phyloP scores from a whole-genome alignment of 2,329 filamentous ascomycete genomes.

The Sphaerulina musiva region DNA sequence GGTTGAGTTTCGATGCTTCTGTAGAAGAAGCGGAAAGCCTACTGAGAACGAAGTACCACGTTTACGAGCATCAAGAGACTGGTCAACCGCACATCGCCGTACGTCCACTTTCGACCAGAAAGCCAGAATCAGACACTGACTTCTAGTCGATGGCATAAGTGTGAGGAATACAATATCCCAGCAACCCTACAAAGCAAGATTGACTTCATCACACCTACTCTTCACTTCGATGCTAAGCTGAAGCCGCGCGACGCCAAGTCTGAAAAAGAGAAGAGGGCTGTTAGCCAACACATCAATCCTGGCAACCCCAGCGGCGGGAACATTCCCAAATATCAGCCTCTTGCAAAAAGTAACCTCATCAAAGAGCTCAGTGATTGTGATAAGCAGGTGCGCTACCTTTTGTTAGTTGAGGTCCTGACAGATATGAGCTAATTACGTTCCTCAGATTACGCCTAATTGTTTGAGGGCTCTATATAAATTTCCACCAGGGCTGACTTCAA shows the following conservation, averaged over 20 bases:
- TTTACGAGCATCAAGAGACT: conserved; percentile 52
- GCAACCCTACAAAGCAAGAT: conserved; percentile 44
- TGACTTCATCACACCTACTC: conserved; percentile 53
- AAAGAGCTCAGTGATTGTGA: conserved; percentile 13
- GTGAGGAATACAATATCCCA: conserved; percentile 45
- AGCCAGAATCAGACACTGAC: no score
- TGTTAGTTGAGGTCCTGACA: no score
- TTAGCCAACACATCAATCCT: conserved; percentile 3
- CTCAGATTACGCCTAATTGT: conserved; percentile 37
- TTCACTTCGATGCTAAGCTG: conserved; percentile 38
- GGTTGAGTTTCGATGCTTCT: conserved; percentile 41
- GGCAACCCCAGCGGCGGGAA: conserved; percentile 11
- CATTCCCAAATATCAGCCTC: conserved; percentile 14
- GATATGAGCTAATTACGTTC: neutral
- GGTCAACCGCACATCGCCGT: conserved; percentile 38
- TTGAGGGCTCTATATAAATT: conserved; percentile 43
- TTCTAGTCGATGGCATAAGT: conserved; percentile 10
- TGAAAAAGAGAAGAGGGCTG: conserved; percentile 18
- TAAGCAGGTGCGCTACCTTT: conserved; percentile 6
- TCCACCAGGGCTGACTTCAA: conserved; percentile 15
- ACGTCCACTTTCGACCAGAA: no score
- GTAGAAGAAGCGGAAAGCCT: conserved; percentile 37
- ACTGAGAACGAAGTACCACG: conserved; percentile 48
- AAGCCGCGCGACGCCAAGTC: conserved; percentile 3
- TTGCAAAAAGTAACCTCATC: conserved; percentile 12